Evolutionary conservation across 2,329 filamentous ascomycete genomes (phyloP).

Genomic region (Colletotrichum godetiae): DNA sequence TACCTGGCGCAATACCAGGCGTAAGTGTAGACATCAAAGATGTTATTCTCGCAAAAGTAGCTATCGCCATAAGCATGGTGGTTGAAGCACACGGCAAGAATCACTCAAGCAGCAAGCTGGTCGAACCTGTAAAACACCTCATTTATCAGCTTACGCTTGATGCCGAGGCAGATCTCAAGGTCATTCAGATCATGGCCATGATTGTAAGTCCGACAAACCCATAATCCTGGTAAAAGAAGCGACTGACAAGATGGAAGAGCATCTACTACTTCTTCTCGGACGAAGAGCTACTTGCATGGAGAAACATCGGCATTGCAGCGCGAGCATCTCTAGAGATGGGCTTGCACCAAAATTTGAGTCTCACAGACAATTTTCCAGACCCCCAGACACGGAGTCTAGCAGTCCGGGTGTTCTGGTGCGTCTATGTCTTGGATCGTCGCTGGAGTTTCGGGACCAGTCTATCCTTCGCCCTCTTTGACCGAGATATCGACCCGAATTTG

Average conservation of each 20-base stretch:
- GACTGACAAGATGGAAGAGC: constrained; percentile 41
- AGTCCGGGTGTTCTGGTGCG: constrained; percentile 59
- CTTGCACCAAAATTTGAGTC: constrained; percentile 57
- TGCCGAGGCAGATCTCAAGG: constrained; percentile 46
- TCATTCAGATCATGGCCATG: constrained; percentile 46
- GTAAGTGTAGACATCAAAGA: constrained; percentile 39
- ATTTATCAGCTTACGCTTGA: constrained; percentile 28
- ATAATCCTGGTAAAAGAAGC: not conserved
- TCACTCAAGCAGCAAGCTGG: constrained; percentile 41
- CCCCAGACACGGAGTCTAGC: constrained; percentile 44
- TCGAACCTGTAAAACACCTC: constrained; percentile 43
- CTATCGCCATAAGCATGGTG: constrained; percentile 46
- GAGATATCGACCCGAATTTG: constrained; percentile 60
- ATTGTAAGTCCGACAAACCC: constrained; percentile 38
- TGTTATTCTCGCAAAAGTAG: constrained; percentile 45
- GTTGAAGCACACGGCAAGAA: constrained; percentile 46
- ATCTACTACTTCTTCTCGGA: constrained; percentile 58
- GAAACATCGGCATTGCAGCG: constrained; percentile 57
- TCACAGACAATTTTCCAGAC: constrained; percentile 51
- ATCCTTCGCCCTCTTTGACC: constrained; percentile 59
- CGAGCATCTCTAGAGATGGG: constrained; percentile 60
- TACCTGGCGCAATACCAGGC: not conserved
- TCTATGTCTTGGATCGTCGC: constrained; percentile 63
- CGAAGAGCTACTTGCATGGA: constrained; percentile 61
- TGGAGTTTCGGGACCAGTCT: constrained; percentile 64